Conservation (phyloP, 2,329 filamentous ascomycete genomes). For the Pseudogymnoascus sp. region DNA sequence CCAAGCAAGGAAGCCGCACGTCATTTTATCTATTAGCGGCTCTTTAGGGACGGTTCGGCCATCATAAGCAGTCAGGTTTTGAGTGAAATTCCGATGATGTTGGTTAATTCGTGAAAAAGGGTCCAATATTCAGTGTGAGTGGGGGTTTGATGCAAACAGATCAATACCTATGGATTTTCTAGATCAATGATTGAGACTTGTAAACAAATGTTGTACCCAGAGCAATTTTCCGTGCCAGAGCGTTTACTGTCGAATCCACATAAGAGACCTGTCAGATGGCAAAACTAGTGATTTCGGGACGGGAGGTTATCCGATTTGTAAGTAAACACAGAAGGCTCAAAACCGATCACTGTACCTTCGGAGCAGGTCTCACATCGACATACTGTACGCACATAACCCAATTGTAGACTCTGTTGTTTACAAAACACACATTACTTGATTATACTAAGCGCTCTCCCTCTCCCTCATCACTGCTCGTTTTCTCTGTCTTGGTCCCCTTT, state of each 20-base stretch:
- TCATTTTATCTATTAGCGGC: neutral
- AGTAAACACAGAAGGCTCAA: neutral
- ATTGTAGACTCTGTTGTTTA: neutral
- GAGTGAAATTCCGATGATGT: neutral
- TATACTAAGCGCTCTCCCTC: neutral
- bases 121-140: conserved; percentile 2
- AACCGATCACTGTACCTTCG: neutral
- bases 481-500: neutral
- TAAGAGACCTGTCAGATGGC: conserved; percentile 6
- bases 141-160: neutral
- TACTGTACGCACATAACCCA: neutral
- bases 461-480: neutral
- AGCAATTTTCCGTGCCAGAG: neutral
- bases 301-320: conserved; percentile 2
- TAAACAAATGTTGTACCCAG: neutral
- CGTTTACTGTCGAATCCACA: neutral
- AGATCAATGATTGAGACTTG: neutral
- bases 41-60: neutral
- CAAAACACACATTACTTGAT: neutral
- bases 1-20: neutral
- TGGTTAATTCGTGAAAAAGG: neutral
- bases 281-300: conserved; percentile 5
- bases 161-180: neutral
- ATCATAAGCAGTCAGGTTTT: neutral
- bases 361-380: neutral